Evolutionary conservation across 176 grass and related monocot species (phyloP), one percentile per base, ranked within the genome.

Genomic region (Poa annua): DNA sequence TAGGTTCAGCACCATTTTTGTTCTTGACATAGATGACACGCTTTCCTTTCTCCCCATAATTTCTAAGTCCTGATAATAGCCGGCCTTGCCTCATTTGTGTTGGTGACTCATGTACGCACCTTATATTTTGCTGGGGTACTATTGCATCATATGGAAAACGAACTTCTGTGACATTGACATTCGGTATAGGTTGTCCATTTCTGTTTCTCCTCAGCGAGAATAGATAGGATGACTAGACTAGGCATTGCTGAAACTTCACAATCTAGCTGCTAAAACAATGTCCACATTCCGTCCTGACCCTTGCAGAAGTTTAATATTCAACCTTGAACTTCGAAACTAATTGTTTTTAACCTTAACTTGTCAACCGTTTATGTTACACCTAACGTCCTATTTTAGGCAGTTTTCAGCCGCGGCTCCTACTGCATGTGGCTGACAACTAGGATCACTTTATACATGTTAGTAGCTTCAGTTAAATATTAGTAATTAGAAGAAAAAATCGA

Each of bases 81-180:
- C 17, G 9, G 66, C 44, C 19, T 64, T 83, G 16, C 63, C n/a
- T 44, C 65, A 54, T 76, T 42, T 62, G 45, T 42, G 72, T 60
- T 71, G 65, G 82, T 15, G 36, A 75, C 24, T 19, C 78, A 78
- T 56, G 25, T 17, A 42, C 19, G 25, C 19, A 71, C 8, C 63
- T 77, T 81, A 59, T 71, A 55, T 39, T 83, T 70, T 89, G 10
- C 1, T 71, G 6, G 36, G 85, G 48, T 54, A 7, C 7, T 71
- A 29, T 59, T 51, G 52, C 48, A 68, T 20, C 26, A 21, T 67
- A 32, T 66, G 74, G 76, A 71, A 60, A 78, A 78, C 44, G 25
- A 25, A 49, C 47, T 48, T 52, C 19, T 32, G 13, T 24, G 57
- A 34, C 32, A 19, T 48, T 86, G n/a, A 29, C 35, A 72, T 63